Base-by-base conservation (phyloP, 2,329 filamentous ascomycete species). In the Aspergillus sp. region DNA sequence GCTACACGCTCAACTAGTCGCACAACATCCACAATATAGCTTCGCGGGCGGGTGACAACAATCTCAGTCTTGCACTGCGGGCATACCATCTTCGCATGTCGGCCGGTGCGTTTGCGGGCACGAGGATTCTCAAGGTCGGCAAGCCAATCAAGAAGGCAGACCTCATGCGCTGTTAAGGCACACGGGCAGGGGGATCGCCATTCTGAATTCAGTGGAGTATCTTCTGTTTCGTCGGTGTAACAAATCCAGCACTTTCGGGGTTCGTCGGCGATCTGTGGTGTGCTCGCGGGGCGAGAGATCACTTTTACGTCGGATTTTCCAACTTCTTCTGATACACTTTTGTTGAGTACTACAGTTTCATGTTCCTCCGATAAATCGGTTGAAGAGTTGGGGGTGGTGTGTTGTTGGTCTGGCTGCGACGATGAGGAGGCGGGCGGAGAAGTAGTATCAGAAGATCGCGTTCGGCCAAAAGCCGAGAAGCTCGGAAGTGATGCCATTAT, bases 171-270 rank as follows among this genome's bases (percentile, higher is more conserved):
- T 55, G 90, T 90, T 39, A 99, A 81, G 12, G 90, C 92, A 75
- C 95, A 99, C 0, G 89, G 89, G 71, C 95, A 99, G 2, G 95
- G 93, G 54, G 89, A 90, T 44, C 91, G 87, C 93, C 95, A 99
- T 64, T 82, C 80, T 2, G 81, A 80, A 24, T 83, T 83, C 12
- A 81, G 79, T 8, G 83, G 82, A 20, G 72, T 74, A 56, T 89
- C 85, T 66, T 89, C 86, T 6, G 81, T 85, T 64, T 86, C 82
- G 59, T 88, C 85, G 48, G 81, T 81, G 71, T 88, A 87, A 72
- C 86, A 89, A 61, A 89, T 88, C 86, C 86, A 89, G 69, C 86
- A 89, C 70, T 82, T 86, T 58, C 76, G 73, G 5, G 76, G 76
- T 30, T 80, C 78, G 15, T 57, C 55, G 26, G 20, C 11, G 50